Base-by-base conservation (phyloP, 129 eudicot species). In the Artemisia tridentata region DNA sequence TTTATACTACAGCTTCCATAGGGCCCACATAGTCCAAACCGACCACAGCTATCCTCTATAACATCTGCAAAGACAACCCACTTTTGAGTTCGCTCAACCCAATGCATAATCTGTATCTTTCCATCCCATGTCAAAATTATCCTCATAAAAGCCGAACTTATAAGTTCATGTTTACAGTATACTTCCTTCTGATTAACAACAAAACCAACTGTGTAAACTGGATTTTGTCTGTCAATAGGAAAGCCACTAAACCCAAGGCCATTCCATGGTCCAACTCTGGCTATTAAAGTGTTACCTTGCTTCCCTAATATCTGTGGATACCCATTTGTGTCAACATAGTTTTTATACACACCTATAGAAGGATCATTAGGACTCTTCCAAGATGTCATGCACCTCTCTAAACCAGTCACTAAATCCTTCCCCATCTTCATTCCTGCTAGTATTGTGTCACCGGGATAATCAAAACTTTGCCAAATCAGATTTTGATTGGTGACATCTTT, bases 281-380 rank as follows among this genome's bases (percentile, higher is more conserved):
- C 16, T 48, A 51, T 7, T 47, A 59, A 31, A 41, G 48, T 69
- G 0, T 15, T 2, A 27, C 50, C 84, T 10, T 3, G 21, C 73
- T 11, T 41, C 13, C 13, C 56, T 0, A 75, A 38, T 14, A 18
- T 31, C 57, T 80, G 80, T 49, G 84, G 84, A 70, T 52, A 70
- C 27, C 84, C 84, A 16, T 46, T 45, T 54, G 21, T 60, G 31
- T 80, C 66, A 8, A 75, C 0, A 46, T 6, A 15, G 4, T n/a
- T 17, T 2, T 21, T 55, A 48, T 75, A 70, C 63, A 13, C 4
- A 16, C 84, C 84, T 8, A 50, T 27, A 19, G 80, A 64, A 69
- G 80, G 84, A 71, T 80, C 84, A 64, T 75, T 25, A 59, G 77
- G 71, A 64, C 80, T 80, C 53, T 63, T 69, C 84, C 84, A 80